These are phyloP conservation scores for Monosporascus cannonballus DNA, from an alignment of 2,329 filamentous ascomycete genomes.

Conservation along the genomic window DNA sequence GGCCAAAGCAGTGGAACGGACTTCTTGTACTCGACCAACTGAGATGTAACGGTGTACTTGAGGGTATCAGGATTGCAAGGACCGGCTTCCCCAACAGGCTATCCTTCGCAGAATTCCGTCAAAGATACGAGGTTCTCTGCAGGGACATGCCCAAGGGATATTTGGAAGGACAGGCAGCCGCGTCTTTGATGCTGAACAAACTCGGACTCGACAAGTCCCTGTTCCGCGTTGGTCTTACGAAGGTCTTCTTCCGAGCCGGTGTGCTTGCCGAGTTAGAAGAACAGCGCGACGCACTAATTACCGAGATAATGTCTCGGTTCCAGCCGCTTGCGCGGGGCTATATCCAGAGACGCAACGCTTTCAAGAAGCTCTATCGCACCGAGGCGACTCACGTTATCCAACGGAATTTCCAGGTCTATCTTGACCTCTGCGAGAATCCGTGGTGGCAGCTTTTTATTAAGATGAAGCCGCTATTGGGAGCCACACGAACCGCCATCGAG, in stretches of 20 bases:
- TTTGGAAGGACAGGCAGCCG: conserved; percentile 80
- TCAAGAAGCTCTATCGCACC: conserved; percentile 89
- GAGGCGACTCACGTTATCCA: conserved; percentile 95
- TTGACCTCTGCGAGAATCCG: conserved; percentile 82
- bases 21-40: conserved; percentile 93
- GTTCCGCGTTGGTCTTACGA: conserved; percentile 90
- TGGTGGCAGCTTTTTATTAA: conserved; percentile 96
- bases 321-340: conserved; percentile 90
- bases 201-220: conserved; percentile 78
- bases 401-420: conserved; percentile 86
- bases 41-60: conserved; percentile 98
- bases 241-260: conserved; percentile 96
- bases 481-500: conserved; percentile 84
- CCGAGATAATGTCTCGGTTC: conserved; percentile 88
- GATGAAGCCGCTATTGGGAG: conserved; percentile 92
- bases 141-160: conserved; percentile 83
- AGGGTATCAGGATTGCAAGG: conserved; percentile 93
- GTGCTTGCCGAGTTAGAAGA: conserved; percentile 96
- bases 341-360: conserved; percentile 76
- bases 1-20: conserved; percentile 85
- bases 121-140: conserved; percentile 93
- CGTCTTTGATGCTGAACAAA: conserved; percentile 82
- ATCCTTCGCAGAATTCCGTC: conserved; percentile 87
- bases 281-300: conserved; percentile 85
- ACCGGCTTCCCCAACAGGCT: conserved; percentile 95